Conservation (phyloP, 495 filamentous ascomycete genomes). For the Trichoderma reesei region DNA sequence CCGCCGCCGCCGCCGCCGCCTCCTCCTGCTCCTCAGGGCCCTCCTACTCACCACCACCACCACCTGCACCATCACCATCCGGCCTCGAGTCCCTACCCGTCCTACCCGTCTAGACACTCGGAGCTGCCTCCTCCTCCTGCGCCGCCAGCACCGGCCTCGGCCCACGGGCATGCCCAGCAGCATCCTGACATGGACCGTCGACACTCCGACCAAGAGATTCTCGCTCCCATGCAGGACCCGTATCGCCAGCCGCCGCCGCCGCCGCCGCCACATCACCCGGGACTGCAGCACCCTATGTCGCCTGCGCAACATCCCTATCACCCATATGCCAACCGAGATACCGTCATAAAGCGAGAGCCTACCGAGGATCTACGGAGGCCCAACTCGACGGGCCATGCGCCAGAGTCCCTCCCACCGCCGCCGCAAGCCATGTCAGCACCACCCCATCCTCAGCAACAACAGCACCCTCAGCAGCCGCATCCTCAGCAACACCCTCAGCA, state of each 20-base stretch:
- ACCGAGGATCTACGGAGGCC: conserved; percentile 5
- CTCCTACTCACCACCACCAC: background rate
- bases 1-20: conserved; percentile 7
- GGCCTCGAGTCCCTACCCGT: conserved; percentile 18
- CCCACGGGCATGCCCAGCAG: conserved; percentile 14
- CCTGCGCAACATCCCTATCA: conserved; percentile 22
- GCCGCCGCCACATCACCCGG: background rate
- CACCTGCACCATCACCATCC: background rate
- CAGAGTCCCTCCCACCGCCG: conserved; percentile 15
- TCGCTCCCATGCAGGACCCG: conserved; percentile 31
- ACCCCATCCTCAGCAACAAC: conserved; percentile 18
- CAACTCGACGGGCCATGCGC: conserved; percentile 12
- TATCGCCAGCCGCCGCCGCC: background rate
- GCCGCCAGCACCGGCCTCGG: conserved; percentile 16
- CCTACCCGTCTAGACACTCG: conserved; percentile 31
- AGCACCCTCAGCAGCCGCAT: conserved; percentile 19
- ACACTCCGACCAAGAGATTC: conserved; percentile 40
- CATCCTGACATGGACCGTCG: conserved; percentile 27
- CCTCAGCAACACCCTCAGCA: conserved; percentile 21
- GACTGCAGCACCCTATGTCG: conserved; percentile 22
- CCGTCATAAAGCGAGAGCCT: conserved; percentile 10
- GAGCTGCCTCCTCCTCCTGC: conserved; percentile 30
- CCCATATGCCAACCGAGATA: background rate
- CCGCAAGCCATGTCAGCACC: conserved; percentile 11
- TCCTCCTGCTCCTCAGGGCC: background rate